Conservation (phyloP, 2,329 filamentous ascomycete species). For the Sodiomyces alkalinus region DNA sequence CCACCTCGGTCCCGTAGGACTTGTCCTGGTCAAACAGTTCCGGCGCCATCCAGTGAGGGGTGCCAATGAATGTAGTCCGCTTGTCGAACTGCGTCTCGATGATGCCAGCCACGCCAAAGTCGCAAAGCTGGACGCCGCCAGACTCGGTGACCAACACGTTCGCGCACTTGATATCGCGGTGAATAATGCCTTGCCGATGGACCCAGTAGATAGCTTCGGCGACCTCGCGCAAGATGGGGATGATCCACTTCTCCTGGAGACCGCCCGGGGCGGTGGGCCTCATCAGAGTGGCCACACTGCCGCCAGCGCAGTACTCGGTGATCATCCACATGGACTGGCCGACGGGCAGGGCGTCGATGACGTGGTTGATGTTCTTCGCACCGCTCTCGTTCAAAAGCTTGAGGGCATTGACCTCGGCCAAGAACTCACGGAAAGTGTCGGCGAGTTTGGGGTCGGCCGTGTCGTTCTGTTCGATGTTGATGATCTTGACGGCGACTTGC, state of each 20-base stretch:
- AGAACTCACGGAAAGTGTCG: constrained; percentile 53
- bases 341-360: constrained; percentile 64
- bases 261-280: constrained; percentile 50
- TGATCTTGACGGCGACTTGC: constrained; percentile 66
- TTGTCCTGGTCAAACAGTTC: constrained; percentile 53
- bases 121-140: constrained; percentile 65
- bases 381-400: constrained; percentile 59
- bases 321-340: constrained; percentile 78
- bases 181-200: constrained; percentile 52
- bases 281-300: constrained; percentile 63
- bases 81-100: constrained; percentile 65
- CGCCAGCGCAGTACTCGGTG: constrained; percentile 73
- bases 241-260: constrained; percentile 56
- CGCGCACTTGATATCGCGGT: constrained; percentile 59
- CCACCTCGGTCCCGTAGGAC: constrained; percentile 56
- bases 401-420: constrained; percentile 54
- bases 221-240: constrained; percentile 51
- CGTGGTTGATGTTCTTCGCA: constrained; percentile 66
- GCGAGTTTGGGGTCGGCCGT: constrained; percentile 47
- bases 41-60: constrained; percentile 76
- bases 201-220: constrained; percentile 53
- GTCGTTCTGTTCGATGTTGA: constrained; percentile 69
- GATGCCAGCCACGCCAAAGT: constrained; percentile 71
- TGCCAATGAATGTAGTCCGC: constrained; percentile 67
- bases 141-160: constrained; percentile 69